Percentiles rank a stretch among this genome's conserved stretches.
These are phyloP conservation scores for Urtica urens DNA, from an alignment of 306 rosid species.

Conservation along the genomic window DNA sequence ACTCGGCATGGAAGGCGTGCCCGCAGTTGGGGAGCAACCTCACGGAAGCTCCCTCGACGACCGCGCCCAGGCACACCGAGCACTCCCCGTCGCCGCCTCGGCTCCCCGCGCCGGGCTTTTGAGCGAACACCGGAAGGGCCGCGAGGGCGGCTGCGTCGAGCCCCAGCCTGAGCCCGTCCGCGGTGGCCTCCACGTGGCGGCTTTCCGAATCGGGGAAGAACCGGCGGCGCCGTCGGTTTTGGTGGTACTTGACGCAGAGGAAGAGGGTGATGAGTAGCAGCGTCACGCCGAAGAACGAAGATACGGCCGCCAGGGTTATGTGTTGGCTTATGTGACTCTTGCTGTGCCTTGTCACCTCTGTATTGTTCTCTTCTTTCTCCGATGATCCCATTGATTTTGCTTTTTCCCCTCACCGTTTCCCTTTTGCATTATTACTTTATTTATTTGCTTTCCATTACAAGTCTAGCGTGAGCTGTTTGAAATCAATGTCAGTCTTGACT, in stretches of 20 bases:
- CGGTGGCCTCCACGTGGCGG: background rate
- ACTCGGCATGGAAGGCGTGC: slow-evolving; percentile 5
- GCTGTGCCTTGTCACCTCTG: too few species aligned
- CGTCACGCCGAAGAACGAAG: slow-evolving; percentile 4
- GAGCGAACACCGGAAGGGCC: background rate
- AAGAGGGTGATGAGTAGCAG: slow-evolving; percentile 10
- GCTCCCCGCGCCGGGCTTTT: background rate
- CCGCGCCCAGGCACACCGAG: slow-evolving; percentile 1
- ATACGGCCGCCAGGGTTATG: slow-evolving; percentile 1
- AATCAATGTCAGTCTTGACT: too few species aligned
- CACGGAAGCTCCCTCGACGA: background rate
- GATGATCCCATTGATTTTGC: too few species aligned
- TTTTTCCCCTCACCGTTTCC: too few species aligned
- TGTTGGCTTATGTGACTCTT: background rate
- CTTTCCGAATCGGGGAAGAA: background rate
- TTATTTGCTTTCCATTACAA: too few species aligned
- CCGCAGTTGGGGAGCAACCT: slow-evolving; percentile 7
- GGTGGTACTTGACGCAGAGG: slow-evolving; percentile 5
- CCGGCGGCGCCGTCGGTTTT: background rate
- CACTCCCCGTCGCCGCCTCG: background rate
- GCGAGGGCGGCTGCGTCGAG: background rate
- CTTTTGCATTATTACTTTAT: too few species aligned
- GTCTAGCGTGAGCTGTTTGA: too few species aligned
- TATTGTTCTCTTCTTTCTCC: too few species aligned
- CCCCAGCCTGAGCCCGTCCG: background rate